These are phyloP conservation scores for Pyrenophora teres DNA, from an alignment of 2,329 filamentous ascomycete species.

Conservation along the genomic window DNA sequence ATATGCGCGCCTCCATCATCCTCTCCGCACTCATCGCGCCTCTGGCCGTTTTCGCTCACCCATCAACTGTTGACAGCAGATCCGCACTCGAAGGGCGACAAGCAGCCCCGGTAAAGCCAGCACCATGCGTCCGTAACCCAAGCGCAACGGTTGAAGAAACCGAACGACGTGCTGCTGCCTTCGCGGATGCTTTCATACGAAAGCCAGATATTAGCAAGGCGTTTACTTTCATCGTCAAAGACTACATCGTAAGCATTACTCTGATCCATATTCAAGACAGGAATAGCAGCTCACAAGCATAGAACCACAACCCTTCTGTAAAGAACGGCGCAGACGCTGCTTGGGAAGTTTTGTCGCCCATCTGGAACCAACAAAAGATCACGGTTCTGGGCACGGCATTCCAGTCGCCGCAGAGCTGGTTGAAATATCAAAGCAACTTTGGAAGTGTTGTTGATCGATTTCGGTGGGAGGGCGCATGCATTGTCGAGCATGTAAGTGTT, in stretches of 20 bases:
- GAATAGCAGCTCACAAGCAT: neutral
- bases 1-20: constrained; percentile 28
- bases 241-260: constrained; percentile 32
- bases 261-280: neutral
- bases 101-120: constrained; percentile 24
- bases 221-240: constrained; percentile 32
- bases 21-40: constrained; percentile 21
- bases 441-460: constrained; percentile 36
- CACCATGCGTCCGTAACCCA: constrained; percentile 28
- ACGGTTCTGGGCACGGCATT: constrained; percentile 30
- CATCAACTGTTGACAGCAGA: constrained; percentile 3
- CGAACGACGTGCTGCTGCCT: constrained; percentile 22
- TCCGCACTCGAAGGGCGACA: constrained; percentile 18
- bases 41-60: constrained; percentile 20
- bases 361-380: constrained; percentile 30
- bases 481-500: constrained; percentile 40
- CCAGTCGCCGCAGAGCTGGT: constrained; percentile 29
- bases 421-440: constrained; percentile 33
- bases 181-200: constrained; percentile 37
- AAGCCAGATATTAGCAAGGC: constrained; percentile 35
- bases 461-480: constrained; percentile 40
- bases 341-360: constrained; percentile 32
- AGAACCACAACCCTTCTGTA: constrained; percentile 39
- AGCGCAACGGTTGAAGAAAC: constrained; percentile 20
- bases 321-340: constrained; percentile 38